Conservation (phyloP, 371 early-diverging fungal genomes). For the Circinella minor region DNA sequence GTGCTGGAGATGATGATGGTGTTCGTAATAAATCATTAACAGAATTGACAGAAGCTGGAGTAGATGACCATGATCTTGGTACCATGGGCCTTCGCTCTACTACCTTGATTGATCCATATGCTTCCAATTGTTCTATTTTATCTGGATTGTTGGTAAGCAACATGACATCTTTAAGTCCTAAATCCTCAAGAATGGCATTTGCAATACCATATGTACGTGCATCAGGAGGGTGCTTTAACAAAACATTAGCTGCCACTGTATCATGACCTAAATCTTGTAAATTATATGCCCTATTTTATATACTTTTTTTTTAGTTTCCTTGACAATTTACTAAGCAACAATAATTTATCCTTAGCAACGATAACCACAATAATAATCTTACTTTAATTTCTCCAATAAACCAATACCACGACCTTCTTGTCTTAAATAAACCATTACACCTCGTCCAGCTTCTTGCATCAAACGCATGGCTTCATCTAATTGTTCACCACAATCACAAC, state of each 20-base stretch:
- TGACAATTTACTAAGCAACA: no score
- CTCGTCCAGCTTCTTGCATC: constrained; percentile 82
- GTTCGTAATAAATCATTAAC: constrained; percentile 20
- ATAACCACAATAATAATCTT: constrained; percentile 23
- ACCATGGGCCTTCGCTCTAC: constrained; percentile 89
- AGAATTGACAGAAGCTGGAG: constrained; percentile 23
- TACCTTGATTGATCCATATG: constrained; percentile 72
- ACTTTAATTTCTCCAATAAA: constrained; percentile 89
- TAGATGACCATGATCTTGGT: constrained; percentile 74
- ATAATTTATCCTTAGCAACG: no score
- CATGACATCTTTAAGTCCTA: constrained; percentile 67
- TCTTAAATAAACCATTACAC: constrained; percentile 91
- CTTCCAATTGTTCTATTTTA: constrained; percentile 83
- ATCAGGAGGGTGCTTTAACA: constrained; percentile 91
- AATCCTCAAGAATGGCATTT: constrained; percentile 85
- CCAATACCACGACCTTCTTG: constrained; percentile 98
- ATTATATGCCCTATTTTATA: constrained; percentile 84
- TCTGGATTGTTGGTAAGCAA: constrained; percentile 96
- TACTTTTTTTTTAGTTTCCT: neutral
- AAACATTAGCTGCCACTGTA: constrained; percentile 91
- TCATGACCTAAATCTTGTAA: constrained; percentile 95
- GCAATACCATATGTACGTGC: constrained; percentile 93
- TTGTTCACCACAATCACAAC: constrained; percentile 98
- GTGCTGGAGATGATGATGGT: constrained; percentile 34
- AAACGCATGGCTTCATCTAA: constrained; percentile 90